Evolutionary conservation across 176 grass and related monocot species (phyloP).

Genomic region (Oryza longistaminata): DNA sequence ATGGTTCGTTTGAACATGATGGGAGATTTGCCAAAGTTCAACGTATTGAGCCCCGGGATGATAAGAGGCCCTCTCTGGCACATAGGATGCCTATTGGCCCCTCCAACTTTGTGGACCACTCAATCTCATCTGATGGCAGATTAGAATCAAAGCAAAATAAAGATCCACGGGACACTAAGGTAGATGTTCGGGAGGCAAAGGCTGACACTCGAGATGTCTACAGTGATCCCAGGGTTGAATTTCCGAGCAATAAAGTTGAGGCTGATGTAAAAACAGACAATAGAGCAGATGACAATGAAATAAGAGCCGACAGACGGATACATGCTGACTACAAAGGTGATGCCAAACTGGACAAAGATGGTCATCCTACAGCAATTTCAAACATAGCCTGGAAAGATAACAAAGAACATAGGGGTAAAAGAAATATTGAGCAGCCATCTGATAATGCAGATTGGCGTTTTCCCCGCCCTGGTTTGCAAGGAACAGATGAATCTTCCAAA

Average conservation of each 20-base stretch:
- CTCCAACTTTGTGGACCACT: conserved; percentile 42
- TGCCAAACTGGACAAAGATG: conserved; percentile 61
- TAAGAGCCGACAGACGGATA: conserved; percentile 46
- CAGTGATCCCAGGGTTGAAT: conserved; percentile 42
- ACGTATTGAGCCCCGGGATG: conserved; percentile 75
- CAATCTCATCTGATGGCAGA: conserved; percentile 52
- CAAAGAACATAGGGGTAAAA: conserved; percentile 67
- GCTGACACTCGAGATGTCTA: conserved; percentile 45
- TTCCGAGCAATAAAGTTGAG: conserved; percentile 59
- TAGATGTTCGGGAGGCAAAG: conserved; percentile 51
- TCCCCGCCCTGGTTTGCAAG: conserved; percentile 45
- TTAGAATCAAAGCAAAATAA: conserved; percentile 61
- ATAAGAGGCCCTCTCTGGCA: conserved; percentile 60
- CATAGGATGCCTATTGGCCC: conserved; percentile 50
- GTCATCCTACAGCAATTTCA: conserved; percentile 44
- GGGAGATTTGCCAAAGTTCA: conserved; percentile 63
- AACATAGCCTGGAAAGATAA: conserved; percentile 60
- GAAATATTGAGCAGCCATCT: conserved; percentile 40
- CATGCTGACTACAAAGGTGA: conserved; percentile 58
- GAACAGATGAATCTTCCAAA: conserved; percentile 55
- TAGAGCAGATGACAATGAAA: conserved; percentile 56
- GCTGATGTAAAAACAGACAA: conserved; percentile 52
- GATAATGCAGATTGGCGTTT: conserved; percentile 58
- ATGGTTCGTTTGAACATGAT: conserved; percentile 67
- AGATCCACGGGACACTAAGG: conserved; percentile 56